A percentile compares a stretch with the other conserved stretches of the same genome.
These are phyloP conservation scores for Diaporthe vexans DNA, from an alignment of 2,329 filamentous ascomycete genomes.

Conservation along the genomic window DNA sequence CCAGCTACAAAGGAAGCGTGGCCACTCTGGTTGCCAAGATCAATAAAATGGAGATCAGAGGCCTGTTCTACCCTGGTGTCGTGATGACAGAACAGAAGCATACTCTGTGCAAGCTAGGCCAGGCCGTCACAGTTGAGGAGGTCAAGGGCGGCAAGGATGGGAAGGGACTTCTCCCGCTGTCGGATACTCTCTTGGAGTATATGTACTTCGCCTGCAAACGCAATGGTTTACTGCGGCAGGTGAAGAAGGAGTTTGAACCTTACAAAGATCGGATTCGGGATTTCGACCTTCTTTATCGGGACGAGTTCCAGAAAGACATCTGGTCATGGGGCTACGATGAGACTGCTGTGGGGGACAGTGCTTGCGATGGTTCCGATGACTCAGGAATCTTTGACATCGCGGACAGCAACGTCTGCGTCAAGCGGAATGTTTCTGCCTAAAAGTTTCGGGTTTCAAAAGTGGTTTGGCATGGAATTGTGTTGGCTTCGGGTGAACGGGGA, in stretches of 20 bases:
- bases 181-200: slow-evolving; percentile 31
- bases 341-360: neutral
- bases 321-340: slow-evolving; percentile 35
- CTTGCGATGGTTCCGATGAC: slow-evolving; percentile 5
- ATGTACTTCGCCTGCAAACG: slow-evolving; percentile 38
- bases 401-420: slow-evolving; percentile 1
- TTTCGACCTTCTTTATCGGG: slow-evolving; percentile 14
- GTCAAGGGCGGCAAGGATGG: slow-evolving; percentile 4
- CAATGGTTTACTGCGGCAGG: slow-evolving; percentile 9
- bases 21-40: slow-evolving; percentile 29
- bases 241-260: slow-evolving; percentile 36
- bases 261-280: slow-evolving; percentile 28
- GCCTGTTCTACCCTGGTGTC: slow-evolving; percentile 32
- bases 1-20: slow-evolving; percentile 32
- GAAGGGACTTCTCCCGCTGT: slow-evolving; percentile 25
- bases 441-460: neutral
- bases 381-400: slow-evolving; percentile 21
- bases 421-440: neutral
- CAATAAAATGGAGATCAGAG: slow-evolving; percentile 35
- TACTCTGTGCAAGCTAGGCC: slow-evolving; percentile 36
- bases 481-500: neutral
- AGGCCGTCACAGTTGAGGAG: slow-evolving; percentile 28
- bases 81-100: slow-evolving; percentile 39
- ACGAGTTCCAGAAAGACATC: slow-evolving; percentile 34
- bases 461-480: neutral